These are phyloP conservation scores for Entrophospora sp. DNA, from an alignment of 192 early-diverging fungal genomes.

Conservation along the genomic window DNA sequence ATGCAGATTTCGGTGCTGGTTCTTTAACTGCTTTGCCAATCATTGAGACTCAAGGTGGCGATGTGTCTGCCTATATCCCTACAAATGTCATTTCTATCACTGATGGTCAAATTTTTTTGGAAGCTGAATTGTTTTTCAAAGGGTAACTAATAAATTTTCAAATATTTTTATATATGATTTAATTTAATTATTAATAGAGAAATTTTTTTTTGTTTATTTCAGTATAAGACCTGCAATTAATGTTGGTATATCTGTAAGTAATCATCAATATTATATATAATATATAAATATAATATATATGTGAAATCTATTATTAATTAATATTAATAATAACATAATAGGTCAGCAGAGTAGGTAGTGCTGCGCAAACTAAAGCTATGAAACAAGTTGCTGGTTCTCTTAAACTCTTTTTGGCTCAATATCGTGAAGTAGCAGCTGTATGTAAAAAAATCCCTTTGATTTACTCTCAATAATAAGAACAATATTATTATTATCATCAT, in stretches of 20 bases:
- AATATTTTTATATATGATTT: background rate
- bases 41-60: conserved; percentile 99
- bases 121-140: conserved; percentile 99
- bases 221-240: conserved; percentile 98
- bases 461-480: background rate
- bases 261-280: background rate
- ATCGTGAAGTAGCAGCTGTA: conserved; percentile 97
- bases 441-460: background rate
- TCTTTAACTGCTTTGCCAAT: conserved; percentile 98
- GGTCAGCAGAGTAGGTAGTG: conserved; percentile 94
- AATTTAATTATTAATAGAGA: background rate
- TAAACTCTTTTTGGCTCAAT: conserved; percentile 99
- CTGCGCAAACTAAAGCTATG: conserved; percentile 99
- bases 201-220: background rate
- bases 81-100: conserved; percentile 99
- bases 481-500: too few species aligned
- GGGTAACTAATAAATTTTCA: conserved; percentile 23
- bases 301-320: background rate
- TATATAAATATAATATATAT: background rate
- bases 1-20: conserved; percentile 88
- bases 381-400: conserved; percentile 99
- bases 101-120: conserved; percentile 99
- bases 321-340: background rate
- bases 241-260: conserved; percentile 95
- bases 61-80: conserved; percentile 99